Base-by-base conservation (phyloP, 495 filamentous ascomycete species). In the Lichina pygmaea region DNA sequence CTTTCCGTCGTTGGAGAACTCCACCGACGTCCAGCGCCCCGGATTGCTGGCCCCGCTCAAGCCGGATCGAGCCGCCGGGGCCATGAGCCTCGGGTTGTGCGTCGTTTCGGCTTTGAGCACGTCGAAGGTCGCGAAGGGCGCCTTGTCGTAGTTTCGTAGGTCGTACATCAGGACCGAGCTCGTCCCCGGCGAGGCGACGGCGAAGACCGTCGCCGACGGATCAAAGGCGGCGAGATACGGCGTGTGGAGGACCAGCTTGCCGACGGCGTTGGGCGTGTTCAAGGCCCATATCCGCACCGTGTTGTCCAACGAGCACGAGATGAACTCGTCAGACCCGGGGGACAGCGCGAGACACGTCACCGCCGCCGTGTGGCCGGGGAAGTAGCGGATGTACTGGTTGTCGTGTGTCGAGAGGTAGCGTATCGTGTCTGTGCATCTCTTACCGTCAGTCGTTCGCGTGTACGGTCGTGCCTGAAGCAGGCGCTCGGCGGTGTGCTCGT, bases 1-100 rank as follows among this genome's bases (percentile, higher is more conserved):
- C 55, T 92, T 91, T 0, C 89, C 89, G 55, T 97, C 86, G 55
- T 95, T 95, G 44, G 79, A 80, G 56, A 97, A 95, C 49, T 92
- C 81, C 17, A 97, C 63, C 43, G 75, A 78, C 3, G 77, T 89
- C 85, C 86, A 95, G 10, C 13, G 10, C 5, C 36, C 36, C 36
- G 36, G 36, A 6, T 39, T 39, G 36, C 11, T 11, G 11, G 11
- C 50, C 42, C 8, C 52, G 50, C 8, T 11, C 10, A 11, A 11
- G 10, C 13, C 13, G 46, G 57, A 42, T 55, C 59, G 63, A 48
- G 62, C 67, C 24, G 58, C 66, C 11, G 36, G 2, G 36, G 10
- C 36, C 11, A 39, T 39, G 11, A 15, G 11, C 45, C 59, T 67
- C 17, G 57, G 64, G 16, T 62, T 69, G 52, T 61, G 71, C 59